Evolutionary conservation across 1,284 basidiomycete species (phyloP), one percentile per base, ranked within the genome.

Genomic region (Malassezia caprae): DNA sequence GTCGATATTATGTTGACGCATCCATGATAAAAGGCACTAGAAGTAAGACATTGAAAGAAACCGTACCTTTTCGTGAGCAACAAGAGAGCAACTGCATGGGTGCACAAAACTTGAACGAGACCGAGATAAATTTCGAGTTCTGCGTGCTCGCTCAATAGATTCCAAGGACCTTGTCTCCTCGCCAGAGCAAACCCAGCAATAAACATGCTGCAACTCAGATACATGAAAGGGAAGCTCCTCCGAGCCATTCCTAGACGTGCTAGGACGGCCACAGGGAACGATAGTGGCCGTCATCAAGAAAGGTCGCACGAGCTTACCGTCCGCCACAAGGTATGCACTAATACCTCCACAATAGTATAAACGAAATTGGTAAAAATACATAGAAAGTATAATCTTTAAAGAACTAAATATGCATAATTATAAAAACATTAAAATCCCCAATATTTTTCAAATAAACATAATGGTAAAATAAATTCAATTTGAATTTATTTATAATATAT

Each of bases 11-110:
- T 44, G 41, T 32, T 57, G 44, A 13, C 55, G 49, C 8, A 57
- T 48, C 55, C 55, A 57, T 8, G 55, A 57, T 5, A 57, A 23
- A 1, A 57, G 23, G 42, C 55, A 57, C 55, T 56, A n/a, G 3
- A 27, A 17, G 37, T 40, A 10, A 49, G 27, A 8, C 7, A 17
- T 2, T 34, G 3, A 2, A 8, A 2, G 2, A 31, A 17, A 46
- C 32, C 34, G 34, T 47, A 56, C 54, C 30, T 57, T 57, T 39
- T 57, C 55, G 26, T 57, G 55, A 8, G 55, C 55, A 15, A 57
- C 45, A 15, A 57, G 32, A 2, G 55, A 57, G 19, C 55, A 57
- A 23, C 47, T 52, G 24, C 55, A 57, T 7, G 55, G 49, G 28
- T 57, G 55, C 8, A 57, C 27, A 48, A 57, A 57, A 10, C 44